Percentiles rank a stretch among this genome's conserved stretches.
phyloP scores from a whole-genome alignment of 2,329 filamentous ascomycete genomes.

The Diaporthe amygdali region DNA sequence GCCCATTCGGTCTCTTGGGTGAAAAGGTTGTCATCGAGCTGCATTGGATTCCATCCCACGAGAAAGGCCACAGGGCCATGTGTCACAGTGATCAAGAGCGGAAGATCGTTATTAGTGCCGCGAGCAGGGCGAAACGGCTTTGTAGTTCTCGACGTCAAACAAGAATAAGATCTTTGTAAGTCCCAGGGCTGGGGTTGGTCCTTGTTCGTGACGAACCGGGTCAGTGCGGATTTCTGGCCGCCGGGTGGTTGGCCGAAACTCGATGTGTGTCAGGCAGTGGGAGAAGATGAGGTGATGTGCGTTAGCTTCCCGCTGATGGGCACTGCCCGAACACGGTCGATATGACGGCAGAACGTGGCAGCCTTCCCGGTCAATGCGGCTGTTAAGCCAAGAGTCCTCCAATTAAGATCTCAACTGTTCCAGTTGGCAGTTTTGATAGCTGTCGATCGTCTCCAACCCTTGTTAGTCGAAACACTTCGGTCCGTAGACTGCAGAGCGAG shows the following conservation, averaged over 20 bases:
- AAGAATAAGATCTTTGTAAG: not conserved
- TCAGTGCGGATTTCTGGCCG: conserved; percentile 1
- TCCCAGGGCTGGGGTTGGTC: not conserved
- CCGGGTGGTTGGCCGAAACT: conserved; percentile 16
- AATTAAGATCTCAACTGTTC: conserved; percentile 16
- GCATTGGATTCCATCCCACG: conserved; percentile 8
- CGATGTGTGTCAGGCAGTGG: conserved; percentile 19
- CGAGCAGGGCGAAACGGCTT: not conserved
- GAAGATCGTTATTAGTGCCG: not conserved
- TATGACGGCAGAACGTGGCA: not conserved
- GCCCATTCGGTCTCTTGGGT: not conserved
- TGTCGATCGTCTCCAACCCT: conserved; percentile 1
- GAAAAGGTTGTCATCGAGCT: not conserved
- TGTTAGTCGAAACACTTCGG: conserved; percentile 5
- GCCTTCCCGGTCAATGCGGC: conserved; percentile 18
- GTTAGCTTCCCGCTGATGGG: not conserved
- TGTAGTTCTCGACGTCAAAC: conserved; percentile 1
- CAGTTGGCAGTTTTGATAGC: conserved; percentile 8
- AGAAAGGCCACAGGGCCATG: not conserved
- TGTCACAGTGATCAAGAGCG: not conserved
- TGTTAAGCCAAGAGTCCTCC: conserved; percentile 10
- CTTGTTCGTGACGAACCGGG: not conserved
- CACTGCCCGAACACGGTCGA: conserved; percentile 7
- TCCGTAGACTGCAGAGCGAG: not conserved
- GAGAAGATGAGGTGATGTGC: conserved; percentile 8